Evolutionary conservation across 139 green algal species (phyloP), one percentile per base, ranked within the genome.

Genomic region (Parachlorella kessleri): DNA sequence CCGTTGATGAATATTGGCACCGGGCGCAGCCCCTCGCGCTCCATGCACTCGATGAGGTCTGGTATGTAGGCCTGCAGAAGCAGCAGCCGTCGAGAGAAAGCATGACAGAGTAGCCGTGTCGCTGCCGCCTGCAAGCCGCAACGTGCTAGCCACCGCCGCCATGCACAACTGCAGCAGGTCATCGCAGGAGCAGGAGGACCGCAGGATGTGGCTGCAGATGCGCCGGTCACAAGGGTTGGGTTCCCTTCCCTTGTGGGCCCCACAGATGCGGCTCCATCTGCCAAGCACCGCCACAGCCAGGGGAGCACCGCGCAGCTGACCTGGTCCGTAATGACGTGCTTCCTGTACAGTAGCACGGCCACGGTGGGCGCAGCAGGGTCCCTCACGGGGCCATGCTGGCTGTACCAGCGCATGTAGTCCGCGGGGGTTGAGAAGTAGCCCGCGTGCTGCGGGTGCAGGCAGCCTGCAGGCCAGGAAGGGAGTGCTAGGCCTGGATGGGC

Each of bases 1-100:
- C 84, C 96, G 72, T 98, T 99, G 84, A 99, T 99, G 90, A 99
- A 98, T 37, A 98, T 90, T 39, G 94, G 93, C 18, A 98, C 26
- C n/a, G 83, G 93, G 18, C 90, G 65, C 30, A 96, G 40, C 1
- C 92, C 92, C 71, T 92, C 78, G 66, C 68, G 73, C 83, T 96
- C 91, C 82, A 95, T 82, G 30, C 70, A 81, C 9, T 71, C 40
- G 0, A 94, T 85, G 26, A 97, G 79, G 79, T 96, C 85, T 5
- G 63, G 38, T 65, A 99, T 93, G 89, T 99, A 98, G 67, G 59
- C 66, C 84, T 93, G 88, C 65, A 90, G 24, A 33, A 59, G 48
- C 48, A 28, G 48, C 48, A 18, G 48, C 48, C 48, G 48, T 18
- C 10, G 10, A n/a, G n/a, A n/a, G n/a, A n/a, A n/a, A n/a, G n/a